phyloP scores from a whole-genome alignment of 768 basidiomycete genomes.

The Podaxis carcinomalis region DNA sequence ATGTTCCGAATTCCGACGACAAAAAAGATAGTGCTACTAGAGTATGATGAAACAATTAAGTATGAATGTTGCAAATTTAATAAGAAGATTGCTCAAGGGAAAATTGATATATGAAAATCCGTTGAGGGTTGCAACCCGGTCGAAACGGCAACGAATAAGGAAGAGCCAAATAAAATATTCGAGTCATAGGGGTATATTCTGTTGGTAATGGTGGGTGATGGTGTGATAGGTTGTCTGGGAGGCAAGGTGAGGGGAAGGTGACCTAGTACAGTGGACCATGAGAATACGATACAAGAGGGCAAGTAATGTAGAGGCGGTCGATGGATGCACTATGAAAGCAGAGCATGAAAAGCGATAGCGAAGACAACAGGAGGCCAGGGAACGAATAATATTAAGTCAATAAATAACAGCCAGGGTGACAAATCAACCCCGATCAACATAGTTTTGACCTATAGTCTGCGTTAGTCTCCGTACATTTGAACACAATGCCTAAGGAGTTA shows the following conservation, averaged over 20 bases:
- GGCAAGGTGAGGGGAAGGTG: neutral
- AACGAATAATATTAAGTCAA: neutral
- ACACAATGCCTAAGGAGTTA: neutral
- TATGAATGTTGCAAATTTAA: neutral
- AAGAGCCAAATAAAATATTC: neutral
- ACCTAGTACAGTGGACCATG: neutral
- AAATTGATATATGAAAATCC: neutral
- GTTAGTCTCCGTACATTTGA: neutral
- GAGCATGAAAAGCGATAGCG: neutral
- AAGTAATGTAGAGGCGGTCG: neutral
- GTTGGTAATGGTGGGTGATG: neutral
- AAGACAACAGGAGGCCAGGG: neutral
- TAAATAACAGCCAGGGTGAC: neutral
- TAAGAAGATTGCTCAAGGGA: constrained; percentile 18
- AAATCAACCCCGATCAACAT: neutral
- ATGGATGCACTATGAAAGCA: neutral
- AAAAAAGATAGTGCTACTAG: neutral
- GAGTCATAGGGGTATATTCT: neutral
- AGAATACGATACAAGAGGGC: neutral
- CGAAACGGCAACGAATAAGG: neutral
- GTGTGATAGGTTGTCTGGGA: neutral
- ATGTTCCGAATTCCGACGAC: constrained; percentile 4
- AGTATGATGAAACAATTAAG: neutral
- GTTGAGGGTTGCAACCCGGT: neutral
- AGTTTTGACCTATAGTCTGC: neutral